Evolutionary conservation across 805 yeast species (phyloP).

Genomic region (Ogataea chonburiensis): DNA sequence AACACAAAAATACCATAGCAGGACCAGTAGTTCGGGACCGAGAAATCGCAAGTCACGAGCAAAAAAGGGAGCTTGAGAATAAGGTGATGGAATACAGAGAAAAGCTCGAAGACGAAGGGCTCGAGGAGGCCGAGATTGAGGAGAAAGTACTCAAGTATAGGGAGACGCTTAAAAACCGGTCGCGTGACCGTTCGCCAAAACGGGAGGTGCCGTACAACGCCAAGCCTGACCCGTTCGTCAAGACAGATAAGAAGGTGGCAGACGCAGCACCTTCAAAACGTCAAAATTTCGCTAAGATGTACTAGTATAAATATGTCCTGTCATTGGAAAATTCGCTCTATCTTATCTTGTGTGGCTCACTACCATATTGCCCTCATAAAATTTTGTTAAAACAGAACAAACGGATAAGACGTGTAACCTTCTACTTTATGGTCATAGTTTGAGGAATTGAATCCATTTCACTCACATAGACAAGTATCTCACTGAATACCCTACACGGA

Average conservation of each 20-base stretch:
- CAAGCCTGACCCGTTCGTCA: constrained; percentile 22
- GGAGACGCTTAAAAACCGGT: constrained; percentile 1
- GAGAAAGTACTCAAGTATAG: constrained; percentile 31
- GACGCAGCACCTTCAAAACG: background rate
- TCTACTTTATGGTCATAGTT: constrained; percentile 7
- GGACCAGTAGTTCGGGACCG: constrained; percentile 17
- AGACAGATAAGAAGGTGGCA: background rate
- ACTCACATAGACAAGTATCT: constrained; percentile 1
- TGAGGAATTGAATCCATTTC: background rate
- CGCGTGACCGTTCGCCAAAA: constrained; percentile 4
- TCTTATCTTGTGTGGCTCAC: constrained; percentile 13
- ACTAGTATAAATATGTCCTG: background rate
- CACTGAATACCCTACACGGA: background rate
- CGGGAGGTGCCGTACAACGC: constrained; percentile 13
- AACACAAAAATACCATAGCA: constrained; percentile 15
- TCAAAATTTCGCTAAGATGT: constrained; percentile 6
- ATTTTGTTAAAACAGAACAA: constrained; percentile 18
- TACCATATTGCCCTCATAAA: constrained; percentile 19
- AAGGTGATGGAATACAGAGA: constrained; percentile 52
- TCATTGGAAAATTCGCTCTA: background rate
- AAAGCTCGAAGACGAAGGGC: constrained; percentile 46
- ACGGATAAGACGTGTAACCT: constrained; percentile 14
- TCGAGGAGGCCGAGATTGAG: constrained; percentile 36
- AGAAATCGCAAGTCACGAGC: constrained; percentile 37
- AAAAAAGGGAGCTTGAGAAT: constrained; percentile 41